These are phyloP conservation scores for Tylopilus sp. DNA, from an alignment of 768 basidiomycete genomes.

Conservation along the genomic window DNA sequence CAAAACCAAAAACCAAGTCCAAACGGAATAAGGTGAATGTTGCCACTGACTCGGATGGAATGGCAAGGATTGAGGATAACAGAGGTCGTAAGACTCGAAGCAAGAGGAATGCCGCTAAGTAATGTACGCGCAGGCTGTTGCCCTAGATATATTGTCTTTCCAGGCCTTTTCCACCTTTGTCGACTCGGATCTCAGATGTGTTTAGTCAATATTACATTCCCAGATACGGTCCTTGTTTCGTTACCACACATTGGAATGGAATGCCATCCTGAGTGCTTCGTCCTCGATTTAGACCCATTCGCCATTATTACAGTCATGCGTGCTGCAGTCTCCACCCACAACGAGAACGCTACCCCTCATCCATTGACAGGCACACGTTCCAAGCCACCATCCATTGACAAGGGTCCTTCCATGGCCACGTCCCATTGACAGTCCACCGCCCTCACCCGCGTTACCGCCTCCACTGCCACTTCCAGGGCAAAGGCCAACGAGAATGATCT, in stretches of 20 bases:
- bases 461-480: constrained; percentile 36
- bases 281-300: too few relatives aligned
- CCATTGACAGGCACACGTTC: constrained; percentile 60
- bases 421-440: constrained; percentile 33
- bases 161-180: too few relatives aligned
- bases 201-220: too few relatives aligned
- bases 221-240: too few relatives aligned
- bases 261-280: too few relatives aligned
- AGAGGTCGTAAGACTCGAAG: neutral
- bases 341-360: constrained; percentile 70
- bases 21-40: neutral
- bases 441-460: constrained; percentile 41
- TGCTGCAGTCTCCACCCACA: constrained; percentile 48
- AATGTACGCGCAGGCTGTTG: too few relatives aligned
- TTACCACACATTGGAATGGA: too few relatives aligned
- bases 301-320: too few relatives aligned
- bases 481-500: constrained; percentile 40
- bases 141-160: too few relatives aligned
- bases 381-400: constrained; percentile 52
- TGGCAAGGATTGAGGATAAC: neutral
- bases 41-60: too few relatives aligned
- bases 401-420: constrained; percentile 34
- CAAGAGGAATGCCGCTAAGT: neutral
- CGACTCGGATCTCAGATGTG: too few relatives aligned
- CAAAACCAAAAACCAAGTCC: neutral